Base-by-base conservation (phyloP, 164 flowering plant genomes). In the Tinospora cordifolia region DNA sequence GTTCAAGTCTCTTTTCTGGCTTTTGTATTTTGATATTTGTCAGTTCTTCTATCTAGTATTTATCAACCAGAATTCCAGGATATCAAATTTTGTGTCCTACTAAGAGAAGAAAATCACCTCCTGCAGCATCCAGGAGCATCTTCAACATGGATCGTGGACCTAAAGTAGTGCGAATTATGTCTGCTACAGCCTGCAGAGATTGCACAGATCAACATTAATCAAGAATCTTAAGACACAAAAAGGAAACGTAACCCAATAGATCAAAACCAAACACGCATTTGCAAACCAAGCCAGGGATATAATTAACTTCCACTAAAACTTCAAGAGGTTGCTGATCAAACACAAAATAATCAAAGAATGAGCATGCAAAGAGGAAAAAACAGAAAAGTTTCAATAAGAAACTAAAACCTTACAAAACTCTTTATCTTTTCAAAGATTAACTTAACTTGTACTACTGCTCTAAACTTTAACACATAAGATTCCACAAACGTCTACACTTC, bases 111-210 rank as follows among this genome's bases (percentile, higher is more conserved):
- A 63, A 49, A 68, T 58, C 30, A 90, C 97, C 98, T 87, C 97
- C 98, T 54, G 69, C 59, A 77, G 95, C 95, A 87, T 90, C 97
- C 24, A 93, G 92, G 0, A 93, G 83, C 98, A 93, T 93, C 81
- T 93, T 93, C 76, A 93, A 70, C 98, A 93, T 93, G 60, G 98
- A 91, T 44, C 98, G 82, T 51, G 98, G 98, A 69, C 98, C 98
- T 87, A 93, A 80, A 14, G 98, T 93, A n/a, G 96, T 93, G 11
- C 98, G 92, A 38, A 93, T 88, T 14, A 93, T 91, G 64, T 93
- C 98, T 71, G 98, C 94, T 71, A 93, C 96, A 74, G 96, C 94
- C 98, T 93, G 82, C 44, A 66, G 26, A 71, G 2, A 69, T 2
- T 40, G 24, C 3, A n/a, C 8, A 67, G 39, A 57, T 0, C 46